Percentiles rank a stretch among this genome's conserved stretches.
phyloP scores from a whole-genome alignment of 768 basidiomycete species.

The Amanita muscaria region DNA sequence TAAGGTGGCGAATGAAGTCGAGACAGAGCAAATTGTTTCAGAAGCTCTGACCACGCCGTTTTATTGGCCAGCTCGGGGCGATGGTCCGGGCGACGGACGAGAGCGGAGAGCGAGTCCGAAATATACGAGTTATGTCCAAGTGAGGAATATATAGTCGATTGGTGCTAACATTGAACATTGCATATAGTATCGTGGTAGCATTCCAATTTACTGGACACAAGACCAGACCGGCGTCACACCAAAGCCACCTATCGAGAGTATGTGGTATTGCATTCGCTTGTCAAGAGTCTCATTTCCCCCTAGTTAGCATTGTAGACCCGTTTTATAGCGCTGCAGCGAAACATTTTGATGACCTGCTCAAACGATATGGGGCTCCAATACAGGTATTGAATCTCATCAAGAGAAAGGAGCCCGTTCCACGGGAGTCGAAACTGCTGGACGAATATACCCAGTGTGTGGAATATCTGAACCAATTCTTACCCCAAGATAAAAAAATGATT shows the following conservation, averaged over 20 bases:
- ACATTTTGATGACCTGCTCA: constrained; percentile 88
- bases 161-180: background rate
- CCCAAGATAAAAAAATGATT: constrained; percentile 74
- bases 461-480: constrained; percentile 94
- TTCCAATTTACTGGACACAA: constrained; percentile 96
- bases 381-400: constrained; percentile 95
- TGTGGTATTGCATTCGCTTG: constrained; percentile 18
- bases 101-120: constrained; percentile 65
- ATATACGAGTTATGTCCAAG: constrained; percentile 94
- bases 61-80: constrained; percentile 53
- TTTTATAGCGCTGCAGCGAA: constrained; percentile 89
- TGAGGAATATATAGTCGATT: constrained; percentile 15
- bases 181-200: constrained; percentile 82
- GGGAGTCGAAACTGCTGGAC: constrained; percentile 83
- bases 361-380: constrained; percentile 82
- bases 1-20: constrained; percentile 97
- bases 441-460: constrained; percentile 89
- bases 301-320: constrained; percentile 90
- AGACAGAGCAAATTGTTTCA: constrained; percentile 95
- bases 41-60: constrained; percentile 87
- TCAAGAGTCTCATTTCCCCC: background rate
- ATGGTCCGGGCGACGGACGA: constrained; percentile 21
- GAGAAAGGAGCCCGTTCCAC: constrained; percentile 62
- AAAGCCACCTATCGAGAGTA: constrained; percentile 93
- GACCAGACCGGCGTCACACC: constrained; percentile 87